Percentiles rank a stretch among this genome's conserved stretches.
Conservation (phyloP, 2,329 filamentous ascomycete genomes). For the Cordyceps cicadae region DNA sequence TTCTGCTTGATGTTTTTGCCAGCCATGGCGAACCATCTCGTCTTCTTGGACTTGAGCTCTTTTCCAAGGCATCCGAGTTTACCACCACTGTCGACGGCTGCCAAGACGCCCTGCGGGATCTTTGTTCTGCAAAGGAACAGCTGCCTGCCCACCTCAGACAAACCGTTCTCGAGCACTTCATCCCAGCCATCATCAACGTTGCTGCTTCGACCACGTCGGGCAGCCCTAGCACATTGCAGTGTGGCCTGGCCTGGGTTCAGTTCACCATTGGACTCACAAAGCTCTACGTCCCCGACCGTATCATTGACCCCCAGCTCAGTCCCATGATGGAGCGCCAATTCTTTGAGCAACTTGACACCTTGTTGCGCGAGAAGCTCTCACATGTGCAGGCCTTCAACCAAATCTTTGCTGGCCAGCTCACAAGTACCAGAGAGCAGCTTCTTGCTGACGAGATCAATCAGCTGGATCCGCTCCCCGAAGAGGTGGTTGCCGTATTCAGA, state of each 20-base stretch:
- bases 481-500: slow-evolving; percentile 60
- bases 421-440: slow-evolving; percentile 57
- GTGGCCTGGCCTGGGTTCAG: slow-evolving; percentile 60
- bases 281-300: slow-evolving; percentile 77
- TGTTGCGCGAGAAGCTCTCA: slow-evolving; percentile 48
- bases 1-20: slow-evolving; percentile 35
- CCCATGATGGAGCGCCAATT: slow-evolving; percentile 57
- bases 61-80: slow-evolving; percentile 17
- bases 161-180: slow-evolving; percentile 32
- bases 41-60: slow-evolving; percentile 20
- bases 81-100: slow-evolving; percentile 10
- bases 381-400: slow-evolving; percentile 59
- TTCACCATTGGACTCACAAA: slow-evolving; percentile 67
- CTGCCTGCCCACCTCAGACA: slow-evolving; percentile 13
- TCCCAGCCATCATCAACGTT: slow-evolving; percentile 38
- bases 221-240: slow-evolving; percentile 22
- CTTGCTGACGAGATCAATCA: slow-evolving; percentile 53
- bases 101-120: slow-evolving; percentile 8
- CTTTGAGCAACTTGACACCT: slow-evolving; percentile 44
- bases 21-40: slow-evolving; percentile 29
- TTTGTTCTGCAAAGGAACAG: not conserved
- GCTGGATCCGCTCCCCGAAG: slow-evolving; percentile 59
- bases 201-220: slow-evolving; percentile 19
- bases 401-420: slow-evolving; percentile 57
- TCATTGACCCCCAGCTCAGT: slow-evolving; percentile 70